These are phyloP conservation scores for Nicotiana attenuata DNA, from an alignment of 257 asterid species.

Conservation along the genomic window DNA sequence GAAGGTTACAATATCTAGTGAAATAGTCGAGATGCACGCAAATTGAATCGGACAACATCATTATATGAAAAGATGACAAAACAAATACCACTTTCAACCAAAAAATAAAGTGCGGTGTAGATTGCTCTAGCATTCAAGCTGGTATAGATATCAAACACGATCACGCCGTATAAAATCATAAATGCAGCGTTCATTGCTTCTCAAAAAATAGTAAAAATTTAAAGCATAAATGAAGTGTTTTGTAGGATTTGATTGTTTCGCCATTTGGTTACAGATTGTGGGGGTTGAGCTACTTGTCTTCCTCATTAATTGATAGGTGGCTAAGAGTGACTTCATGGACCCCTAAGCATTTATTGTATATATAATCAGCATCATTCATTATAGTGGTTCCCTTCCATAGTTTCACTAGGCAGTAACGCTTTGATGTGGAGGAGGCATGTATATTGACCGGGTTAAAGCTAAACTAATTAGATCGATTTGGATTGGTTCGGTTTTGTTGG, in stretches of 20 bases:
- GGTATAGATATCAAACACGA: not conserved
- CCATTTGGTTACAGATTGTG: not conserved
- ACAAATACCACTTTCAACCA: not conserved
- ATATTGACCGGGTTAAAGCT: too few species aligned
- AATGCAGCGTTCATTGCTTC: not conserved
- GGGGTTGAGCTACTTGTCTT: not conserved
- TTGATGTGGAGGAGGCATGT: too few species aligned
- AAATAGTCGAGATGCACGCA: not conserved
- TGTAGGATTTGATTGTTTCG: not conserved
- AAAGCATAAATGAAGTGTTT: not conserved
- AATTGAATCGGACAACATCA: too few species aligned
- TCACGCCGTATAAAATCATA: not conserved
- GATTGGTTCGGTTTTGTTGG: too few species aligned
- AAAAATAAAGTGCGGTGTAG: not conserved
- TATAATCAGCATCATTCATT: not conserved
- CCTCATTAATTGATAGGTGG: not conserved
- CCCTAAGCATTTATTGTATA: not conserved
- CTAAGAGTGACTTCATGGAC: not conserved
- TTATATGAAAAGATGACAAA: not conserved
- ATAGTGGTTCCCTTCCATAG: not conserved
- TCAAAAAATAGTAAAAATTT: not conserved
- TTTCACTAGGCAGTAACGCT: not conserved
- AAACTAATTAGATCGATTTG: too few species aligned
- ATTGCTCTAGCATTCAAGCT: not conserved
- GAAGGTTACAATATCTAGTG: too few species aligned